Evolutionary conservation across 331 rosid species (phyloP).

Genomic region (Telfairia occidentalis): DNA sequence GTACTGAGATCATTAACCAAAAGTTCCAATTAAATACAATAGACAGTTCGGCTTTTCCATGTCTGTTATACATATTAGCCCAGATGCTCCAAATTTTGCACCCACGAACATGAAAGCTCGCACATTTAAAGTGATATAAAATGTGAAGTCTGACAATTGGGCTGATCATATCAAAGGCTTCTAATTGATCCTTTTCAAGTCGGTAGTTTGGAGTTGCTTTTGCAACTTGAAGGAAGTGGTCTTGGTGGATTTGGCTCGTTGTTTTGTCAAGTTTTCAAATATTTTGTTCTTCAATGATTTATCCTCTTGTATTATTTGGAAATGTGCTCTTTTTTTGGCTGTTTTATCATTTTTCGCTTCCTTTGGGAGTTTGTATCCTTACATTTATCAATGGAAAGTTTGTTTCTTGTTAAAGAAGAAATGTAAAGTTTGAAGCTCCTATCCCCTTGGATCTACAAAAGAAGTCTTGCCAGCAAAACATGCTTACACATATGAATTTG

Average conservation of each 20-base stretch:
- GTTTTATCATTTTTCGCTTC: not conserved
- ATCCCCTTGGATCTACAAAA: too few species aligned
- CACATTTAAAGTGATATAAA: too few species aligned
- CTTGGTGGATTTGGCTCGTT: not conserved
- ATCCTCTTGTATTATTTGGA: not conserved
- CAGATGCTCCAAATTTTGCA: not conserved
- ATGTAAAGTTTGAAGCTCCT: too few species aligned
- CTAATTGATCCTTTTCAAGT: not conserved
- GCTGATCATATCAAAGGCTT: not conserved
- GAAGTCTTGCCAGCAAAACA: too few species aligned
- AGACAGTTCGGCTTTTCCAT: not conserved
- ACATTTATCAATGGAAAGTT: not conserved
- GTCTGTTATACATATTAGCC: not conserved
- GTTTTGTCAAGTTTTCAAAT: not conserved
- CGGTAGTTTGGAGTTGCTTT: not conserved
- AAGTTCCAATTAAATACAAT: not conserved
- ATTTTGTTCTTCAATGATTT: not conserved
- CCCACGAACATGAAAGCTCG: too few species aligned
- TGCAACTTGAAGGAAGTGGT: not conserved
- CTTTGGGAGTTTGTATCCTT: not conserved
- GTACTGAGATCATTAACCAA: not conserved
- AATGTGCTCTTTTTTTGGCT: not conserved
- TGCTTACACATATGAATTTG: too few species aligned
- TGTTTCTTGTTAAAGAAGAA: not conserved
- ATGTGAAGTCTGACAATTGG: too few species aligned